Base-by-base conservation (phyloP, 2,329 filamentous ascomycete genomes). In the Fusarium nodosum region DNA sequence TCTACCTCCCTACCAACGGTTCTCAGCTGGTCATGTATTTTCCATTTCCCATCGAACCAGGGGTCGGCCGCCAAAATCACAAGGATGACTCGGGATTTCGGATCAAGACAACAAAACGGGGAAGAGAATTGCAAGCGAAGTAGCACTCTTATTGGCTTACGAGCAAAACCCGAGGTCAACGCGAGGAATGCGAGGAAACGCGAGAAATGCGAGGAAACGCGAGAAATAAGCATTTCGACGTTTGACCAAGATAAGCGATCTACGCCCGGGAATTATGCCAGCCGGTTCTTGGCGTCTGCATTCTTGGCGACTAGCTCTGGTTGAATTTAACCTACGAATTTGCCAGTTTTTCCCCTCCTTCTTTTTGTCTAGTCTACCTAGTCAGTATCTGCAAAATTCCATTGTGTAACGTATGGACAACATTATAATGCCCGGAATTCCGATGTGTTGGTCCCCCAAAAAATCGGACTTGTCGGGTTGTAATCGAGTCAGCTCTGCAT, bases 21-120 rank as follows among this genome's bases (percentile, higher is more conserved):
- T 5, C 26, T 36, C 31, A 36, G 22, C 22, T 44, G 13, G 18
- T 18, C 22, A 44, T 18, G 18, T 46, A 10, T 20, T 30, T 13
- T 9, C 12, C 18, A n/a, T 34, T 39, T 46, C 36, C 18, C 30
- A 53, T 41, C 57, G 7, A 48, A 53, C 55, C 69, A 61, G 55
- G 68, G 69, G 60, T 69, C 67, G 71, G 71, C 70, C 70, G 71
- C 68, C 55, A 42, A 48, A 50, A 30, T 26, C 16, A 5, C 11
- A 33, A 42, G n/a, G 26, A 38, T 18, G 22, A 18, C 18, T 18
- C 30, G 15, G 31, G 45, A 31, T 18, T 13, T 26, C 41, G 41
- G 41, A 44, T 44, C 41, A 11, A 44, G 9, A 13, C 31, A n/a
- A 30, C 12, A 31, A 31, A 46, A 46, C 26, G 18, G 44, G 44